These are phyloP conservation scores for Kodamaea laetipori DNA, from an alignment of 805 yeast species.

Conservation along the genomic window DNA sequence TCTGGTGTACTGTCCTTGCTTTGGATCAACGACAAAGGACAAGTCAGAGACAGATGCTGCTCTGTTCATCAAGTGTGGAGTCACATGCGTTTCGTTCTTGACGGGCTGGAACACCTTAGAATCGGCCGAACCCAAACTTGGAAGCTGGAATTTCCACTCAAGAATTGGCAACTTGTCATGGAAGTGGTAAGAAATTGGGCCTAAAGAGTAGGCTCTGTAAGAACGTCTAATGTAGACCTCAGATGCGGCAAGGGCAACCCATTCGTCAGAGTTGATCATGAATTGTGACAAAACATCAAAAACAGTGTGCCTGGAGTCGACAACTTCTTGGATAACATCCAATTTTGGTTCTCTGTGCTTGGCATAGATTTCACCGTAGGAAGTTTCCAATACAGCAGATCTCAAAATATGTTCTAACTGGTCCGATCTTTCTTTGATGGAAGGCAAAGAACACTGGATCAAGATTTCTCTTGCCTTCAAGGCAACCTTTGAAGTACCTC, in stretches of 20 bases:
- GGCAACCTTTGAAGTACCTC: slow-evolving; percentile 91
- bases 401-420: slow-evolving; percentile 95
- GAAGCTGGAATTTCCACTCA: slow-evolving; percentile 87
- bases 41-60: slow-evolving; percentile 93
- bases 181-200: slow-evolving; percentile 66
- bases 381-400: slow-evolving; percentile 84
- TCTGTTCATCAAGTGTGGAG: slow-evolving; percentile 57
- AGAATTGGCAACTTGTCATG: slow-evolving; percentile 64
- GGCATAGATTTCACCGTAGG: slow-evolving; percentile 80
- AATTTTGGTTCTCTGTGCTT: slow-evolving; percentile 81
- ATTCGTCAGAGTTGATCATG: slow-evolving; percentile 77
- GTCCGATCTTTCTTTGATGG: slow-evolving; percentile 92
- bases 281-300: slow-evolving; percentile 95
- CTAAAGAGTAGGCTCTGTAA: slow-evolving; percentile 91
- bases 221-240: slow-evolving; percentile 97
- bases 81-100: slow-evolving; percentile 36
- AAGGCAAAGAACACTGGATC: slow-evolving; percentile 95
- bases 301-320: slow-evolving; percentile 93
- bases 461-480: slow-evolving; percentile 94
- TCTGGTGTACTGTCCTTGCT: slow-evolving; percentile 63
- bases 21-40: slow-evolving; percentile 74
- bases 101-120: slow-evolving; percentile 67
- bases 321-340: slow-evolving; percentile 81
- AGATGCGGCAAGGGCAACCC: slow-evolving; percentile 93
- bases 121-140: slow-evolving; percentile 69